Evolutionary conservation across 306 rosid species (phyloP), one percentile per base, ranked within the genome.

Genomic region (Ormosia semicastrata): DNA sequence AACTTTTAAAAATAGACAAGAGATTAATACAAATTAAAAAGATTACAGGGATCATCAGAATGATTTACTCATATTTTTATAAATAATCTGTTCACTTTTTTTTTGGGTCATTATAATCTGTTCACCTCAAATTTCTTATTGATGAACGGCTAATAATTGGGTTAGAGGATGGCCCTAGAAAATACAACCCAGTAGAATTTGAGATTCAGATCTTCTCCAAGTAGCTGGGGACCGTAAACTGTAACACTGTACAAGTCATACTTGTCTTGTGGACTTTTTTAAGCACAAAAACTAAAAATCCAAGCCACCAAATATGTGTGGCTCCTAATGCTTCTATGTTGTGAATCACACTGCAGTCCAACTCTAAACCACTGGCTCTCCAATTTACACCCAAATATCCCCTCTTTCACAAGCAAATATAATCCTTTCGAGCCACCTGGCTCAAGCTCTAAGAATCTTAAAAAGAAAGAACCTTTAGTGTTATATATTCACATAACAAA

Each of bases 361-460:
- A 75, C 37, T 81, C 78, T 63, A 77, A 94, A 90, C 88, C 90
- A 39, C 60, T 88, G 95, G 97, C 77, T 82, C 94, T 87, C 81
- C 76, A 77, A 66, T 9, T 84, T 84, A 89, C 97, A 87, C 85
- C 91, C 88, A 73, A 82, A 89, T 59, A 87, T 87, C 89, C 67
- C 77, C 75, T 84, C 86, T 56, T 86, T 83, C 91, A 82, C 88
- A 88, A 50, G 4, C 87, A 72, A 77, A 78, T 78, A 88, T 81
- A 86, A 73, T n/a, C 87, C 89, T 34, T 78, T 7, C 58, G 33
- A 67, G 67, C 81, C 82, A 69, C 64, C 73, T 2, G 5, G 75
- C 85, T 29, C 80, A 52, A 49, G 59, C 65, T 81, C 78, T 52
- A 57, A 71, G 39, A 70, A 65, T n/a, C 74, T 66, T 30, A 57